phyloP scores from a whole-genome alignment of 2,329 filamentous ascomycete species.

The Fusarium proliferatum region DNA sequence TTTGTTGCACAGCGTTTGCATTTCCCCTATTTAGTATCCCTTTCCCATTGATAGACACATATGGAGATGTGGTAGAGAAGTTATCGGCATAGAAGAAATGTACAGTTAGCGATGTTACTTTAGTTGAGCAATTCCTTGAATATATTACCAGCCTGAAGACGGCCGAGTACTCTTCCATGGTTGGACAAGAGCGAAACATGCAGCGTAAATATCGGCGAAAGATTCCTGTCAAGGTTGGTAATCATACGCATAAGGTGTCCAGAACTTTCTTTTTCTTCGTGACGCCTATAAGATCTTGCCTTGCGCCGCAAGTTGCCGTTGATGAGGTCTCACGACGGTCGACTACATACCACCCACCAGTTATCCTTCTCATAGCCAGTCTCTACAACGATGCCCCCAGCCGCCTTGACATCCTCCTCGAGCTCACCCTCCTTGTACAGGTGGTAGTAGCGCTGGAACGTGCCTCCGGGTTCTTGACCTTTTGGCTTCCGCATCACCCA shows the following conservation, averaged over 20 bases:
- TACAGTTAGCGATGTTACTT: conserved; percentile 38
- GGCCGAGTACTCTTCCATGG: conserved; percentile 10
- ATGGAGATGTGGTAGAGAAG: conserved; percentile 25
- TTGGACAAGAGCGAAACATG: conserved; percentile 18
- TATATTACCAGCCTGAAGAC: conserved; percentile 7
- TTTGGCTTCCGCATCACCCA: conserved; percentile 76
- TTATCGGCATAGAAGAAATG: conserved; percentile 25
- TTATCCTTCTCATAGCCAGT: conserved; percentile 97
- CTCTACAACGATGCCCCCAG: conserved; percentile 80
- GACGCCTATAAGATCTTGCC: conserved; percentile 21
- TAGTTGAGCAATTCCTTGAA: conserved; percentile 11
- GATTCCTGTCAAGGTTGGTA: conserved; percentile 6
- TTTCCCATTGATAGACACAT: conserved; percentile 30
- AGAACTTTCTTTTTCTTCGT: background rate
- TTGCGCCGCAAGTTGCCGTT: conserved; percentile 10
- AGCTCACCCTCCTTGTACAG: conserved; percentile 89
- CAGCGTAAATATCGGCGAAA: conserved; percentile 10
- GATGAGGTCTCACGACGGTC: conserved; percentile 36
- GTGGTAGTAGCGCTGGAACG: conserved; percentile 93
- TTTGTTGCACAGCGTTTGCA: conserved; percentile 19
- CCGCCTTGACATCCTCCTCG: conserved; percentile 79
- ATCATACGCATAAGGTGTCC: background rate
- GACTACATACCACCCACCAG: conserved; percentile 85
- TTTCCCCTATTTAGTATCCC: conserved; percentile 14
- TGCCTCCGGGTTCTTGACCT: conserved; percentile 57